These are phyloP conservation scores for Saturnispora gosingensis DNA, from an alignment of 805 yeast species.

Conservation along the genomic window DNA sequence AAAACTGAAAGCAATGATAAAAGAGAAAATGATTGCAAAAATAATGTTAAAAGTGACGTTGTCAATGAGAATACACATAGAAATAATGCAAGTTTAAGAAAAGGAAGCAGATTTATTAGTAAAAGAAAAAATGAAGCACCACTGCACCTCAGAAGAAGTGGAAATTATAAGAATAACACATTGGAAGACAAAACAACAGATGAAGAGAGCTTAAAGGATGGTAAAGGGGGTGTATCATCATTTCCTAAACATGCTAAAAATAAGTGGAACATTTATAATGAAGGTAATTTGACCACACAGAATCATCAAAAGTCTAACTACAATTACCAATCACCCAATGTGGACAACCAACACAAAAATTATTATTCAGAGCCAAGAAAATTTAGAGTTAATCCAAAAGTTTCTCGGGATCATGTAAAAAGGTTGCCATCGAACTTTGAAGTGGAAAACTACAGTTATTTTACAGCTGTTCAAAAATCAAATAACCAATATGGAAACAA, in stretches of 20 bases:
- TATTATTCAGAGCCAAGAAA: background rate
- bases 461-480: background rate
- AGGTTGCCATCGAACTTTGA: background rate
- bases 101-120: background rate
- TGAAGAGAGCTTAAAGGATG: background rate
- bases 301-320: background rate
- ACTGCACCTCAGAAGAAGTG: conserved; percentile 3
- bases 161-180: background rate
- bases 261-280: background rate
- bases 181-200: background rate
- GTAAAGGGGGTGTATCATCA: no score
- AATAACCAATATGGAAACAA: conserved; percentile 7
- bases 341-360: background rate
- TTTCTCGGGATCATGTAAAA: background rate
- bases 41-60: background rate
- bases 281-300: background rate
- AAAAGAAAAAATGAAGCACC: background rate
- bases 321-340: background rate
- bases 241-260: background rate
- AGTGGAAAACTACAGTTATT: background rate
- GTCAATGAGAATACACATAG: background rate
- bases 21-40: background rate
- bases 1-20: background rate
- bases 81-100: background rate
- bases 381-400: background rate